phyloP scores from a whole-genome alignment of 768 basidiomycete species.

The Dacryopinax spathularia region DNA sequence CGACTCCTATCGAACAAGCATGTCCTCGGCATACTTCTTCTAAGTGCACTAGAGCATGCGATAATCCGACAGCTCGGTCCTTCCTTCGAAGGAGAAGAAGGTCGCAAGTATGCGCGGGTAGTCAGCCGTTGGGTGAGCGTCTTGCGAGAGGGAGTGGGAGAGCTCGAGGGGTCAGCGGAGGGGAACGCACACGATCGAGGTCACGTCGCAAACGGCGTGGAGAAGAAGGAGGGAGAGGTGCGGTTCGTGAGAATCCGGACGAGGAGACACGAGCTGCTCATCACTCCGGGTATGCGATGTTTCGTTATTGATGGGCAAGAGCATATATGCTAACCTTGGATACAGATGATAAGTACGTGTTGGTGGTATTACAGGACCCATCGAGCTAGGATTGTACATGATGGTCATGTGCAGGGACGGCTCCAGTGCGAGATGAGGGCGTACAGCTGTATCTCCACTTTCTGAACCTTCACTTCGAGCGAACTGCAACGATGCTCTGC shows the following conservation, averaged over 20 bases:
- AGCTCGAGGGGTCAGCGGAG: not conserved
- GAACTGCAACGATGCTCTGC: too few species aligned
- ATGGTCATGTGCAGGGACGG: too few species aligned
- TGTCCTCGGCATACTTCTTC: not conserved
- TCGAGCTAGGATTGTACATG: not conserved
- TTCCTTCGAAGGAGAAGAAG: not conserved
- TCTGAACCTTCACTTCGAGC: too few species aligned
- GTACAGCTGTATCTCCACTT: too few species aligned
- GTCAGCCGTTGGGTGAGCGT: not conserved
- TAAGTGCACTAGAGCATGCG: not conserved
- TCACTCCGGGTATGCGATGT: not conserved
- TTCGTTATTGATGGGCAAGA: not conserved
- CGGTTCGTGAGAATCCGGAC: not conserved
- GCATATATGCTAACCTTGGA: not conserved
- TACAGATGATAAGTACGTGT: not conserved
- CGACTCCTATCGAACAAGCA: not conserved
- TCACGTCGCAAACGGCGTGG: not conserved
- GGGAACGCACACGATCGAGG: not conserved
- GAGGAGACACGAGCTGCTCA: slow-evolving; percentile 1
- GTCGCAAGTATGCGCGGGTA: not conserved
- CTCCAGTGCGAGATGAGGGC: too few species aligned
- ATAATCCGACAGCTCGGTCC: not conserved
- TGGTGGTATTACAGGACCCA: not conserved
- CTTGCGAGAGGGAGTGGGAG: not conserved
- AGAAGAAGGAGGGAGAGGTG: not conserved